phyloP scores from a whole-genome alignment of 192 early-diverging fungal species.

The Glomus cerebriforme region DNA sequence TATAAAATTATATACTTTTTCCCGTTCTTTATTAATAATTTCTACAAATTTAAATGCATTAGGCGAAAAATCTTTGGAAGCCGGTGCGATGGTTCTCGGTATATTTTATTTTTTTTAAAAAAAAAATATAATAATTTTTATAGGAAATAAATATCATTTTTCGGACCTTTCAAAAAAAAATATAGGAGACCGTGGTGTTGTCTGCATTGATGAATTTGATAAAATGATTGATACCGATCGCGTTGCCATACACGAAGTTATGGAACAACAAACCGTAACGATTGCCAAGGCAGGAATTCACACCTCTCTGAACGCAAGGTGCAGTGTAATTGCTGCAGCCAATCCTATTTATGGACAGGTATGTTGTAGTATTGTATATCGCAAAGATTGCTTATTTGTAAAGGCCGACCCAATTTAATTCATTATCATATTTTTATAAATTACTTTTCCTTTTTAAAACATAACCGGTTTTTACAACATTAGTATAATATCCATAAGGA shows the following conservation, averaged over 20 bases:
- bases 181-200: conserved; percentile 81
- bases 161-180: background rate
- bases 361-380: background rate
- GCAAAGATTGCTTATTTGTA: background rate
- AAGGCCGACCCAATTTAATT: background rate
- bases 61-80: conserved; percentile 88
- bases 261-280: conserved; percentile 99
- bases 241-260: conserved; percentile 99
- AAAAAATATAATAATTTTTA: background rate
- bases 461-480: background rate
- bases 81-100: conserved; percentile 98
- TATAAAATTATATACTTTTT: background rate
- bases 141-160: background rate
- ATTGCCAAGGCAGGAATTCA: conserved; percentile 99
- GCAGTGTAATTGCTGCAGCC: conserved; percentile 95
- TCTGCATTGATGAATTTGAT: conserved; percentile 99
- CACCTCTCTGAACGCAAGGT: conserved; percentile 95
- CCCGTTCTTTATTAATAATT: background rate
- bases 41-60: no score
- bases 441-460: no score
- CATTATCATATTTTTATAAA: no score
- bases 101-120: background rate
- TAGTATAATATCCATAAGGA: conserved; percentile 85
- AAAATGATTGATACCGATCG: conserved; percentile 98
- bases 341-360: conserved; percentile 87